These are phyloP conservation scores for Auriscalpium orientale DNA, from an alignment of 768 basidiomycete species.

Conservation along the genomic window DNA sequence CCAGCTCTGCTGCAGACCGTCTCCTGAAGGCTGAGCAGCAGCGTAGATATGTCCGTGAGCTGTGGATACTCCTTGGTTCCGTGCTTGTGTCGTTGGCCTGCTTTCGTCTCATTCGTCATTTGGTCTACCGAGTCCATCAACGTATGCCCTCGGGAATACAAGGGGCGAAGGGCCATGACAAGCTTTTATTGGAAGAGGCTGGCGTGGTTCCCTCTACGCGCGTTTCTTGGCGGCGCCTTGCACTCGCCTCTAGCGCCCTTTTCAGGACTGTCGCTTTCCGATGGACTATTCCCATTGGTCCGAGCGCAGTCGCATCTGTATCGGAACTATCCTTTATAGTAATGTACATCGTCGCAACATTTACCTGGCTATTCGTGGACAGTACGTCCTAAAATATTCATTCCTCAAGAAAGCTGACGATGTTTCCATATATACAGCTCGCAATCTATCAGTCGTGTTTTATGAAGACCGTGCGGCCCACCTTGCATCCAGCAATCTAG, in stretches of 20 bases:
- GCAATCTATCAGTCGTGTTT: conserved; percentile 16
- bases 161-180: conserved; percentile 6
- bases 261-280: conserved; percentile 47
- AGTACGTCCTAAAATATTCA: conserved; percentile 27
- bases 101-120: conserved; percentile 22
- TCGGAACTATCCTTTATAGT: conserved; percentile 40
- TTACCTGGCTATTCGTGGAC: conserved; percentile 36
- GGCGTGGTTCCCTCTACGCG: conserved; percentile 12
- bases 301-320: conserved; percentile 27
- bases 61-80: conserved; percentile 34
- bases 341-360: conserved; percentile 37
- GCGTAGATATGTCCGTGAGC: conserved; percentile 28
- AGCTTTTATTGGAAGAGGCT: conserved; percentile 5
- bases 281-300: conserved; percentile 37
- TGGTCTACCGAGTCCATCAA: conserved; percentile 4
- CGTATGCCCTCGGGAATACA: background rate
- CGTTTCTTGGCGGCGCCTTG: conserved; percentile 25
- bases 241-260: conserved; percentile 30
- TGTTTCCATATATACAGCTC: conserved; percentile 3
- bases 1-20: conserved; percentile 27
- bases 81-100: conserved; percentile 31
- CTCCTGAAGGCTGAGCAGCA: conserved; percentile 28
- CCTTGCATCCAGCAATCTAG: conserved; percentile 39
- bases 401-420: background rate
- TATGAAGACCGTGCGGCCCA: conserved; percentile 31